phyloP scores from a whole-genome alignment of 1,284 basidiomycete species.

The Moniliophthora roreri region DNA sequence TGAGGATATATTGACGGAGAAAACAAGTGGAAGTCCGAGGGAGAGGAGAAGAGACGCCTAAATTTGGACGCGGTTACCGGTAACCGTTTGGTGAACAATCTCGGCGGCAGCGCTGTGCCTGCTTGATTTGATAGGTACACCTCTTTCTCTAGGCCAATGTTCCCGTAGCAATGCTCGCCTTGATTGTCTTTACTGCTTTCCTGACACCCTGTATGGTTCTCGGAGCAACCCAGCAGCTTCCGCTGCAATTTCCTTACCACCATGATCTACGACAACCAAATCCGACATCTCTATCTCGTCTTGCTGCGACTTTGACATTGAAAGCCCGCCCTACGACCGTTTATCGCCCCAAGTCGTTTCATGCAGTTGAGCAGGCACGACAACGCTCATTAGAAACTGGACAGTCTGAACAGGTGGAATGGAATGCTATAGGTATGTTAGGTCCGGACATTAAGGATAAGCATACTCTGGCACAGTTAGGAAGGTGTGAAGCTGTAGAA shows the following conservation, averaged over 20 bases:
- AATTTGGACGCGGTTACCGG: too few species aligned
- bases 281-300: slow-evolving; percentile 1
- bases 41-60: too few species aligned
- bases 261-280: neutral
- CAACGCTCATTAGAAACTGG: slow-evolving; percentile 44
- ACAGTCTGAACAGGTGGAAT: slow-evolving; percentile 54
- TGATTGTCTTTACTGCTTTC: neutral
- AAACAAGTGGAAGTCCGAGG: too few species aligned
- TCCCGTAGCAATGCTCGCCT: neutral
- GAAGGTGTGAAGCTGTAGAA: neutral
- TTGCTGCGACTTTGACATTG: slow-evolving; percentile 26
- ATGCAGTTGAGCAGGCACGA: slow-evolving; percentile 51
- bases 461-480: slow-evolving; percentile 82
- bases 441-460: slow-evolving; percentile 79
- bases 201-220: neutral
- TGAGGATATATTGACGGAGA: too few species aligned
- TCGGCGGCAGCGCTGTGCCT: too few species aligned
- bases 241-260: neutral
- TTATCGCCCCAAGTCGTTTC: slow-evolving; percentile 56
- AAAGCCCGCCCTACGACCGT: slow-evolving; percentile 56
- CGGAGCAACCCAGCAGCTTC: neutral
- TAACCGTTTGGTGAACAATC: too few species aligned
- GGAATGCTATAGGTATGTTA: slow-evolving; percentile 53
- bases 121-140: too few species aligned
- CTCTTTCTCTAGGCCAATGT: neutral